Percentiles rank a stretch among this genome's conserved stretches.
phyloP scores from a whole-genome alignment of 169 alveolate species.

The Eimeria necatrix region DNA sequence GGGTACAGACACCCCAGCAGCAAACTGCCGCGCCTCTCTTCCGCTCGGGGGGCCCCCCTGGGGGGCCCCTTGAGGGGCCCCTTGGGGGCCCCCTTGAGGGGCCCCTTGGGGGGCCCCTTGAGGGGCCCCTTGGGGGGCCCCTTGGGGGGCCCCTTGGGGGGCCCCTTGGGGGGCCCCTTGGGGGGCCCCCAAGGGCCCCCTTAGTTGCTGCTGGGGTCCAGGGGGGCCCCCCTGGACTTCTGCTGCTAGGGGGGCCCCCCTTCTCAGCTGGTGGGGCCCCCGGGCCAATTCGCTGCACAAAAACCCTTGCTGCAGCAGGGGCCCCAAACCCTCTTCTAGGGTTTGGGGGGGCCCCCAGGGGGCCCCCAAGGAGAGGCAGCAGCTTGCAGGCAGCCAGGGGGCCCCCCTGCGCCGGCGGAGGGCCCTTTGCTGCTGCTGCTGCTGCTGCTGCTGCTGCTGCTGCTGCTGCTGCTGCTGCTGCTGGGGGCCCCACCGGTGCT shows the following conservation, averaged over 20 bases:
- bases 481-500: not conserved
- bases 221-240: too few species aligned
- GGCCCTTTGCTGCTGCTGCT: not conserved
- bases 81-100: too few species aligned
- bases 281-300: not conserved
- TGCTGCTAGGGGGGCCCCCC: constrained; percentile 22
- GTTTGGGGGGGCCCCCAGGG: not conserved
- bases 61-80: too few species aligned
- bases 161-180: too few species aligned
- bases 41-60: too few species aligned
- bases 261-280: not conserved
- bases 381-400: not conserved
- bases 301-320: not conserved
- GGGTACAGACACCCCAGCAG: too few species aligned
- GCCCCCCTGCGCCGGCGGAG: not conserved
- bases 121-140: too few species aligned
- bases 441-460: too few species aligned
- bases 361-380: not conserved
- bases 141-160: too few species aligned
- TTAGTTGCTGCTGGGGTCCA: not conserved
- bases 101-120: too few species aligned
- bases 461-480: not conserved
- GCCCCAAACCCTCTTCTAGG: not conserved
- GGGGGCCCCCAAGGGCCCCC: not conserved
- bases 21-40: too few species aligned